Evolutionary conservation across 2,329 filamentous ascomycete species (phyloP), one percentile per base, ranked within the genome.

Genomic region (Cryphonectria radicalis): DNA sequence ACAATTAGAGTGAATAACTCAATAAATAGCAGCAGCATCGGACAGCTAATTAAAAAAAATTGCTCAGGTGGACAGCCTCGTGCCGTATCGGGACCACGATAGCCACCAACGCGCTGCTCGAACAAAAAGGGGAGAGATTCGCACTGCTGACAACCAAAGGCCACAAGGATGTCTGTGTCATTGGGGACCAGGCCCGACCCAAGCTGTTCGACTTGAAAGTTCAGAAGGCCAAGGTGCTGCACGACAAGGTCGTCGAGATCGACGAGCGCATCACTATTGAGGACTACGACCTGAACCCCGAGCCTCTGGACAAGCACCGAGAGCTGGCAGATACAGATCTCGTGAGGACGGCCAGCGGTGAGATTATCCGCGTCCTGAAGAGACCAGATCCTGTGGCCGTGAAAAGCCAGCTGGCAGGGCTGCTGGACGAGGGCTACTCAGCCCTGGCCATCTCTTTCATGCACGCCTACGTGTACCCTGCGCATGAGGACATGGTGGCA

Each of bases 1-100:
- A 40, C 37, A 40, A 40, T 40, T 40, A 40, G 37, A 13, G 37
- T 40, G 13, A 40, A 19, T n/a, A 57, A 57, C 35, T 25, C 3
- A 32, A n/a, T 17, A 14, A 14, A 43, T 17, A 22, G 46, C 14
- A 59, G 10, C 2, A 14, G 19, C 14, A 17, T 35, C 6, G 22
- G 37, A 35, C 76, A 28, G 40, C 43, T 63, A 32, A 32, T 32
- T 32, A 4, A 53, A 69, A 53, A 69, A 37, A 35, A 46, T 4
- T 14, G n/a, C 35, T 59, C 37, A 63, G 37, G 37, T 40, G 37
- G 67, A 88, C 90, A 78, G 90, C 90, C 77, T 91, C 88, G 69
- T 93, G 93, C 77, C 87, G 91, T 11, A 93, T 93, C 87, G 92
- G 92, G 19, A 94, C 92, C 0, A 93, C 91, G 0, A 90, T 93